These are phyloP conservation scores for Mortierella polycephala DNA, from an alignment of 371 early-diverging fungal genomes.

Conservation along the genomic window DNA sequence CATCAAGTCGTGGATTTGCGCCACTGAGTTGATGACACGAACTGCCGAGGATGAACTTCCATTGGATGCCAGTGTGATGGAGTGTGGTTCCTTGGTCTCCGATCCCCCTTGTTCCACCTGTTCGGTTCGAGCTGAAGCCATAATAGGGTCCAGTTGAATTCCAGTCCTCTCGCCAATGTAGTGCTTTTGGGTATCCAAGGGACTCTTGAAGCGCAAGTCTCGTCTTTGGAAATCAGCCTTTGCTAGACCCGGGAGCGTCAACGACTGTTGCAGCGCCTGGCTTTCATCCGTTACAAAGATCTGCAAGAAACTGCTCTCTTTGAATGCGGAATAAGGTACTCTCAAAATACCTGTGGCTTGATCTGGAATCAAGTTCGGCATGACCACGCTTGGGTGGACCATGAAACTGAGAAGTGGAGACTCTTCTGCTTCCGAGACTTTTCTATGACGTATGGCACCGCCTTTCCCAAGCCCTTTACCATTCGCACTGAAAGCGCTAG, in stretches of 20 bases:
- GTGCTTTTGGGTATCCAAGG: conserved; percentile 21
- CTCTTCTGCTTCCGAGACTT: conserved; percentile 4
- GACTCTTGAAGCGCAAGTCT: conserved; percentile 50
- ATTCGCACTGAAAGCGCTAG: not conserved
- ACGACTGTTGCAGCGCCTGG: conserved; percentile 18
- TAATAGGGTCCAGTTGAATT: conserved; percentile 25
- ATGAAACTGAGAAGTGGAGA: conserved; percentile 28
- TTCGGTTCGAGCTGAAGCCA: not conserved
- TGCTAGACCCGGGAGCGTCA: conserved; percentile 9
- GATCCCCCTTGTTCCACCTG: no score
- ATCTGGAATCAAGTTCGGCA: conserved; percentile 30
- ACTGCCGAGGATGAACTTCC: conserved; percentile 39
- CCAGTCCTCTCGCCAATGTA: conserved; percentile 45
- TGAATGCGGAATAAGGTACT: conserved; percentile 17
- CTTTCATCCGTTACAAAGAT: conserved; percentile 31
- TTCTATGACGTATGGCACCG: conserved; percentile 43
- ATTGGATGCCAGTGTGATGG: conserved; percentile 26
- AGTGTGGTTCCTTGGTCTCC: not conserved
- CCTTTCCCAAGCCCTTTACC: conserved; percentile 21
- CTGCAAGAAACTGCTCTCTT: conserved; percentile 31
- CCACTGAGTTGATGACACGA: conserved; percentile 41
- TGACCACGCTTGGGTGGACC: conserved; percentile 22
- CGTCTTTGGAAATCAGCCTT: conserved; percentile 40
- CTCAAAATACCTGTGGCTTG: conserved; percentile 24
- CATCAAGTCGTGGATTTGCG: conserved; percentile 44